phyloP scores from a whole-genome alignment of 306 rosid genomes.

The Lathyrus aphaca region DNA sequence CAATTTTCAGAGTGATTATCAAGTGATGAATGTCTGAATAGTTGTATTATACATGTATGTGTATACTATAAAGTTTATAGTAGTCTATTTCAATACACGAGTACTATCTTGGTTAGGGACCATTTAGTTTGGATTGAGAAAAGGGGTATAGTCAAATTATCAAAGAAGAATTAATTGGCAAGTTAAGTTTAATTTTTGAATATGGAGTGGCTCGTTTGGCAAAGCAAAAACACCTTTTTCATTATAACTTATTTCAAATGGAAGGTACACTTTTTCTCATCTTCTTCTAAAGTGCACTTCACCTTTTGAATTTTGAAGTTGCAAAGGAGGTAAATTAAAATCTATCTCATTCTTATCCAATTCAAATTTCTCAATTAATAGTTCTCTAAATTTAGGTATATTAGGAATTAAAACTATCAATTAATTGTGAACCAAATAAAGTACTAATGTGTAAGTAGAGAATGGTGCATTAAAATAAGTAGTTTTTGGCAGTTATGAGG shows the following conservation, averaged over 20 bases:
- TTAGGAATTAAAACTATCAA: not conserved
- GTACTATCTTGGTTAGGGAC: too few relatives aligned
- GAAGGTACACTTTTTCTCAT: constrained; percentile 41
- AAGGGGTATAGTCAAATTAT: too few relatives aligned
- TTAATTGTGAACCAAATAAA: constrained; percentile 31
- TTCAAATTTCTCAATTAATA: constrained; percentile 36
- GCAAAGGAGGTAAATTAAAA: constrained; percentile 42
- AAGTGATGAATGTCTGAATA: too few relatives aligned
- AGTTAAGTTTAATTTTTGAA: constrained; percentile 42
- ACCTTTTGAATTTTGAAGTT: constrained; percentile 45
- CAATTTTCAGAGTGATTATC: too few relatives aligned
- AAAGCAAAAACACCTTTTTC: constrained; percentile 33
- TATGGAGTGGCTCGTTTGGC: constrained; percentile 11
- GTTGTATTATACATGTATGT: too few relatives aligned
- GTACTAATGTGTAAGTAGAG: constrained; percentile 4
- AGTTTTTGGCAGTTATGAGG: constrained; percentile 4
- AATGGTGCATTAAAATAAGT: not conserved
- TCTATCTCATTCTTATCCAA: constrained; percentile 11
- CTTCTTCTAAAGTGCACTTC: constrained; percentile 39
- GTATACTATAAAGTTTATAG: too few relatives aligned
- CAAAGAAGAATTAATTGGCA: not conserved
- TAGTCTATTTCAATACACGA: too few relatives aligned
- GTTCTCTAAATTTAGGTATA: constrained; percentile 19
- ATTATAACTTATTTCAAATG: constrained; percentile 34
- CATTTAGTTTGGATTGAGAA: too few relatives aligned